These are phyloP conservation scores for Pichia exigua DNA, from an alignment of 805 yeast species.

Conservation along the genomic window DNA sequence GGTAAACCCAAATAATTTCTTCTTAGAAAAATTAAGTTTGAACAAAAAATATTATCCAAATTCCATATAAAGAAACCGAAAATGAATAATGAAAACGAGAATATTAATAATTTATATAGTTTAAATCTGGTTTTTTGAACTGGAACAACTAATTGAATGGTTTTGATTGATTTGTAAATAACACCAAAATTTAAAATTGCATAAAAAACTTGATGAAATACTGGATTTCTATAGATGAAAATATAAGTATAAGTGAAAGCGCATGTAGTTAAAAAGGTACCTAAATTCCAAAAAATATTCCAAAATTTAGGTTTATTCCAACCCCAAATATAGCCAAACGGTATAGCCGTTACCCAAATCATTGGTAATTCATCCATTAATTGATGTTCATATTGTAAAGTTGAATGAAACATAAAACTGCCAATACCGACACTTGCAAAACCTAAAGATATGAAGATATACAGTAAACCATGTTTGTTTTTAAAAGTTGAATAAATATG, in stretches of 20 bases:
- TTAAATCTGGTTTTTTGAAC: constrained; percentile 15
- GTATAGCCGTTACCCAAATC: constrained; percentile 96
- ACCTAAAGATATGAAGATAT: constrained; percentile 64
- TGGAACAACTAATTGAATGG: constrained; percentile 19
- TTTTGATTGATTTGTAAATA: constrained; percentile 44
- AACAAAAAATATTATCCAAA: constrained; percentile 75
- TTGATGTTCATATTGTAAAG: constrained; percentile 82
- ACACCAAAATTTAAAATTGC: constrained; percentile 71
- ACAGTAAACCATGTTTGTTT: constrained; percentile 62
- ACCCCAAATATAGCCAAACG: constrained; percentile 42
- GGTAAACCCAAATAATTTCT: constrained; percentile 65
- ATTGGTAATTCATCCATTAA: constrained; percentile 92
- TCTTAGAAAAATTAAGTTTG: constrained; percentile 47
- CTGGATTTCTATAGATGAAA: constrained; percentile 64
- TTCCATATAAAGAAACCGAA: constrained; percentile 85
- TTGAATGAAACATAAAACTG: constrained; percentile 95
- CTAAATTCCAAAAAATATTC: constrained; percentile 19
- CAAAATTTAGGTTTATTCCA: constrained; percentile 20
- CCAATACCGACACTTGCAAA: constrained; percentile 89
- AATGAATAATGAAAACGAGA: constrained; percentile 39
- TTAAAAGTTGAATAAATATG: constrained; percentile 46
- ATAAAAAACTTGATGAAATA: constrained; percentile 82
- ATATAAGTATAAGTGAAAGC: constrained; percentile 63
- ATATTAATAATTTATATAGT: constrained; percentile 22
- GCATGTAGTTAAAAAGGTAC: constrained; percentile 28